Base-by-base conservation (phyloP, 768 basidiomycete genomes). In the Leucosporidium yakuticum region DNA sequence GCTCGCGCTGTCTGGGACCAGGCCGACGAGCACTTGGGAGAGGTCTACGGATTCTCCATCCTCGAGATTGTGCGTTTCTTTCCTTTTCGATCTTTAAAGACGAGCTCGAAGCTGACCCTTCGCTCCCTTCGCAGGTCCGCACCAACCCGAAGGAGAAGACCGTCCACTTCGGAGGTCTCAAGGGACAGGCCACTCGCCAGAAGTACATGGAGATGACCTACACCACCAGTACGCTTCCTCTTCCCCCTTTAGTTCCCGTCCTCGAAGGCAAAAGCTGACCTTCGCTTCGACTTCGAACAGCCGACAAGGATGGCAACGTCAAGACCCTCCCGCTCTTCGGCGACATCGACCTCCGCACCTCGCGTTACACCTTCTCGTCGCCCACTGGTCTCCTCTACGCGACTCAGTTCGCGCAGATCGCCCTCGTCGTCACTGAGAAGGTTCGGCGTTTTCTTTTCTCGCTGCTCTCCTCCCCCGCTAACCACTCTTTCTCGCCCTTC, bases 161-260 rank as follows among this genome's bases (percentile, higher is more conserved):
- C 0, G 88, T 99, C 74, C 95, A 99, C 80, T 99, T 99, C 73
- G 96, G 96, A 82, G 96, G 96, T 78, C 90, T 98, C 80, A 97
- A 97, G 81, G 96, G 96, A 50, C 95, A 98, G 78, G 94, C 88
- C 4, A 98, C 98, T 71, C 90, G 96, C 34, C 90, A 94, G 75
- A 87, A 96, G n/a, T 99, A 99, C 81, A 98, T 98, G 91, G 93
- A 94, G 74, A 96, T 99, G 89, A 89, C 90, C 7, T 98, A 97
- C 81, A 94, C 97, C 77, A 87, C 92, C 0, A 88, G 91, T 70
- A 34, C 32, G 68, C 59, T 15, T 23, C 32, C 48, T 56, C 27
- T 44, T 31, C 51, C 11, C 55, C 49, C 27, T 32, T 39, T 23
- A 15, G 17, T 25, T n/a, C 1, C 27, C 4, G 39, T 29, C 0